A percentile compares a stretch with the other conserved stretches of the same genome.
Conservation (phyloP, 331 rosid genomes). For the Prunus yedoensis region DNA sequence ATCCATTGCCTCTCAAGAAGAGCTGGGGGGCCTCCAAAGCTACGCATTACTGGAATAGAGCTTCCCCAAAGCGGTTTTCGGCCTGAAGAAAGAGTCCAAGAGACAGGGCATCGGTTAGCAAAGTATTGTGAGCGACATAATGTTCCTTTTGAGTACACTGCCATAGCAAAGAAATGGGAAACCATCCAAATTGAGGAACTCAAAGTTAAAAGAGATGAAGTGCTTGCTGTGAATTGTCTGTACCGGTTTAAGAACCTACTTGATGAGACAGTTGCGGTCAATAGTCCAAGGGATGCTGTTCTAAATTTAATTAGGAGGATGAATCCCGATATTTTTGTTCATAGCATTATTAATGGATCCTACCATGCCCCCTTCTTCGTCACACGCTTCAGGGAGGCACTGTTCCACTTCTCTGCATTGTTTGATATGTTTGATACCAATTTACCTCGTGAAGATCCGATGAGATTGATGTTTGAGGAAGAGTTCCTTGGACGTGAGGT, state of each 20-base stretch:
- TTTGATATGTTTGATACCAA: conserved; percentile 50
- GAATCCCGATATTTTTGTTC: conserved; percentile 60
- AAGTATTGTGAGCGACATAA: conserved; percentile 55
- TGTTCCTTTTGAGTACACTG: conserved; percentile 65
- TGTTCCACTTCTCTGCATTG: conserved; percentile 57
- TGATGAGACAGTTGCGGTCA: conserved; percentile 55
- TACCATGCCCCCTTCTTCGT: conserved; percentile 58
- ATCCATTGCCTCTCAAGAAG: conserved; percentile 50
- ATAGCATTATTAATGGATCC: conserved; percentile 41
- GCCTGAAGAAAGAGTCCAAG: conserved; percentile 56
- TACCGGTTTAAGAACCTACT: conserved; percentile 49
- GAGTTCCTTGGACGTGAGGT: conserved; percentile 49
- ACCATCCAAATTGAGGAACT: conserved; percentile 53
- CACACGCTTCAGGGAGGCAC: conserved; percentile 69
- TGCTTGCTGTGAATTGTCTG: conserved; percentile 55
- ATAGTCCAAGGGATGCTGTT: conserved; percentile 58
- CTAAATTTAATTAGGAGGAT: conserved; percentile 52
- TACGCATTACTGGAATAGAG: conserved; percentile 75
- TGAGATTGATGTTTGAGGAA: conserved; percentile 49
- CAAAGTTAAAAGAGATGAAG: conserved; percentile 42
- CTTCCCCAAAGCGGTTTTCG: conserved; percentile 71
- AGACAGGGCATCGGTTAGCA: conserved; percentile 38
- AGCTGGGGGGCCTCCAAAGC: conserved; percentile 70
- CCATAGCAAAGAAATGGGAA: conserved; percentile 63
- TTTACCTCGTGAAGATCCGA: conserved; percentile 36